These are phyloP conservation scores for Fusarium camptoceras DNA, from an alignment of 2,329 filamentous ascomycete genomes.

Conservation along the genomic window DNA sequence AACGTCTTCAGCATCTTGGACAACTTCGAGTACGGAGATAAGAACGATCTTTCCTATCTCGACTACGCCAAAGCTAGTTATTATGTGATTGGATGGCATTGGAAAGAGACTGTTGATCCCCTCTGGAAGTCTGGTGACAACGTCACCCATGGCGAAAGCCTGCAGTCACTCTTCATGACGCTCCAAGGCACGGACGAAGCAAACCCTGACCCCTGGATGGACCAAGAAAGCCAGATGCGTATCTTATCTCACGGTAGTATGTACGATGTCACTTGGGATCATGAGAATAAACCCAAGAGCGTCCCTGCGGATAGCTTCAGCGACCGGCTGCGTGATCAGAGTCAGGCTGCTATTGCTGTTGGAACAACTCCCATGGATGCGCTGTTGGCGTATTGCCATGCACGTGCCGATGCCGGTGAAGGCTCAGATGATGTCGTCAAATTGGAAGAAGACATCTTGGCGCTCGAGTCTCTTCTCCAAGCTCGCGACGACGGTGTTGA, in stretches of 20 bases:
- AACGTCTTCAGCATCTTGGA: neutral
- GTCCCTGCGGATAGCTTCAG: conserved; percentile 49
- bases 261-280: conserved; percentile 54
- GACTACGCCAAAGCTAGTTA: neutral
- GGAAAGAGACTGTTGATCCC: neutral
- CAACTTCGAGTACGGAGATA: neutral
- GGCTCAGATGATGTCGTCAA: neutral
- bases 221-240: conserved; percentile 22
- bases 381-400: conserved; percentile 49
- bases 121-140: neutral
- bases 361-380: conserved; percentile 56
- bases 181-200: neutral
- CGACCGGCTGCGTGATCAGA: conserved; percentile 34
- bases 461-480: neutral
- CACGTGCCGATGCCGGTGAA: neutral
- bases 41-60: neutral
- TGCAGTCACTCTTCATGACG: neutral
- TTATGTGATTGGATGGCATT: neutral
- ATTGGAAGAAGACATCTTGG: neutral
- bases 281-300: conserved; percentile 40
- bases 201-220: conserved; percentile 29
- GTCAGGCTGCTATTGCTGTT: conserved; percentile 45
- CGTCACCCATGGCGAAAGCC: neutral
- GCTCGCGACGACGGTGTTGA: neutral
- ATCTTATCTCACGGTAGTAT: conserved; percentile 53